A percentile compares a stretch with the other conserved stretches of the same genome.
These are phyloP conservation scores for Fusarium tuaranense DNA, from an alignment of 2,329 filamentous ascomycete genomes.

Conservation along the genomic window DNA sequence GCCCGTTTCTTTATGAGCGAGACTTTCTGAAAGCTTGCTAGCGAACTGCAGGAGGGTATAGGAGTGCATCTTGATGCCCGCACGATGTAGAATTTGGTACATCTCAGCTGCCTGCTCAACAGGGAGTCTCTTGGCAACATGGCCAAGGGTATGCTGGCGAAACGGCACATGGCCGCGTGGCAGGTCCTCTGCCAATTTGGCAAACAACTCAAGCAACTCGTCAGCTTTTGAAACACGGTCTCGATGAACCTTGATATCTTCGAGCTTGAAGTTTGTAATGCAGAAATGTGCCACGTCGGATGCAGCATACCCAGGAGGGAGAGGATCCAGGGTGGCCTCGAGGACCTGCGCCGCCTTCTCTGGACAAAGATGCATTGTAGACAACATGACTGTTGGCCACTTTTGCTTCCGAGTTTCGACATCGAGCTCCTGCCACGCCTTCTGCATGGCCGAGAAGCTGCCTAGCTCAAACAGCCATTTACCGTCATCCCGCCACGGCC, in stretches of 20 bases:
- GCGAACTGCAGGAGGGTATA: slow-evolving; percentile 63
- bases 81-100: slow-evolving; percentile 49
- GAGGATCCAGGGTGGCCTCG: slow-evolving; percentile 52
- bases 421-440: slow-evolving; percentile 49
- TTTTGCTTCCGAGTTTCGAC: slow-evolving; percentile 36
- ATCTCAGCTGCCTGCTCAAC: slow-evolving; percentile 49
- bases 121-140: slow-evolving; percentile 46
- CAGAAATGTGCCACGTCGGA: slow-evolving; percentile 52
- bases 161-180: slow-evolving; percentile 50
- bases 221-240: slow-evolving; percentile 44
- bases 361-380: slow-evolving; percentile 49
- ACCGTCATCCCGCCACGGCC: slow-evolving; percentile 43
- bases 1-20: slow-evolving; percentile 55
- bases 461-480: slow-evolving; percentile 49
- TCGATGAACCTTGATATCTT: slow-evolving; percentile 25
- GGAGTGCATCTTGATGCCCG: slow-evolving; percentile 49
- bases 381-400: slow-evolving; percentile 53
- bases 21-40: slow-evolving; percentile 55
- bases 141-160: slow-evolving; percentile 53
- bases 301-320: slow-evolving; percentile 53
- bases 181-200: slow-evolving; percentile 46
- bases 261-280: slow-evolving; percentile 37
- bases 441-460: slow-evolving; percentile 46
- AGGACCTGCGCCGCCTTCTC: slow-evolving; percentile 49
- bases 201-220: slow-evolving; percentile 45